phyloP scores from a whole-genome alignment of 345 rosid species.

The Camelina sativa region DNA sequence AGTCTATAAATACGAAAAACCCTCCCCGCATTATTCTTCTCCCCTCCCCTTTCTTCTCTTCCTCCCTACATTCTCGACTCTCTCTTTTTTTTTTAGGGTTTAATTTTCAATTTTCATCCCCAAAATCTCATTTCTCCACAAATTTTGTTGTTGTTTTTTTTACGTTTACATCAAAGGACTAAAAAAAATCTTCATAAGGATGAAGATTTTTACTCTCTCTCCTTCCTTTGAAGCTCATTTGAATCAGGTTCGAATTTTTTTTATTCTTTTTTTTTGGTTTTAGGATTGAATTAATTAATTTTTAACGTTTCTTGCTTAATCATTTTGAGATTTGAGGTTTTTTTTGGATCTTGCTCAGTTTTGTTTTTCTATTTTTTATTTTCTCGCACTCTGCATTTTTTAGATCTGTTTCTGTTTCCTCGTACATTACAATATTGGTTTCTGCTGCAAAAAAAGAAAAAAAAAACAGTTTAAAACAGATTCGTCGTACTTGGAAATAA shows the following conservation, averaged over 20 bases:
- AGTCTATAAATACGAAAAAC: constrained; percentile 36
- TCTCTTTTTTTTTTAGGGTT: constrained; percentile 8
- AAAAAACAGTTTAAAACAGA: background rate
- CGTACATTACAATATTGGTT: constrained; percentile 27
- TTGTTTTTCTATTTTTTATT: too few species aligned
- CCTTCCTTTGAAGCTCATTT: constrained; percentile 16
- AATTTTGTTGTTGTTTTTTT: background rate
- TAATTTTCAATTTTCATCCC: background rate
- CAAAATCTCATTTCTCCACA: background rate
- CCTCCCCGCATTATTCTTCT: constrained; percentile 5
- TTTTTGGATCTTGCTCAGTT: background rate
- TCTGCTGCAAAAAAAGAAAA: constrained; percentile 11
- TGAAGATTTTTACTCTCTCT: constrained; percentile 7
- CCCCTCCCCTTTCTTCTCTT: constrained; percentile 14
- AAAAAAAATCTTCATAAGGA: constrained; percentile 26
- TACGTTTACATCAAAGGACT: background rate
- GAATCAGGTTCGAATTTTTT: constrained; percentile 24
- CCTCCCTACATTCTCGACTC: constrained; percentile 29
- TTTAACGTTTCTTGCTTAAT: background rate
- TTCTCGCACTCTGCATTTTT: background rate
- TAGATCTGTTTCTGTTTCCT: constrained; percentile 33
- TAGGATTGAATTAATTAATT: constrained; percentile 3
- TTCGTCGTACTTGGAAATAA: background rate
- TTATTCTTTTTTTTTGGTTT: too few species aligned
- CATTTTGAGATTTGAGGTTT: background rate